Base-by-base conservation (phyloP, 805 yeast species). In the Teunomyces cretensis region DNA sequence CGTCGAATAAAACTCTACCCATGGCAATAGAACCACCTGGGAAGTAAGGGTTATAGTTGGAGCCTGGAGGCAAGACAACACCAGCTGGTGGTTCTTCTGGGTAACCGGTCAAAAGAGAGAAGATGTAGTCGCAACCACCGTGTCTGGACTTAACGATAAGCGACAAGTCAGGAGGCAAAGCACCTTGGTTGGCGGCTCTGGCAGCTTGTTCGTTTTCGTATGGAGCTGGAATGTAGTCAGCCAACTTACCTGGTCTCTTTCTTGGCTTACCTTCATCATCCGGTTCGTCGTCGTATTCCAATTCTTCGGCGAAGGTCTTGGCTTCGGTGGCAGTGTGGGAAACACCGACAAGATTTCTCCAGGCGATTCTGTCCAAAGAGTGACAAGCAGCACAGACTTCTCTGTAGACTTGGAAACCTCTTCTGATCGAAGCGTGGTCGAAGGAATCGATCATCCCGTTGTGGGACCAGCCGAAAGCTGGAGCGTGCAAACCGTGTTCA, bases 341-440 rank as follows among this genome's bases (percentile, higher is more conserved):
- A 35, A 94, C 99, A 70, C 95, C 99, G 55, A 94, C 97, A 62
- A 94, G 74, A 61, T 91, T 86, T 82, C 99, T 89, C 99, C 99
- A 94, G 36, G 98, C 96, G 56, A 94, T 86, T 78, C 96, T 83
- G 68, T 91, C 92, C 61, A 94, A 75, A 30, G 99, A 92, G 75
- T 94, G 99, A 74, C 99, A 94, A 45, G 98, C 94, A 50, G 99
- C 96, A 80, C 99, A 94, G 44, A 94, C 99, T 75, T 94, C 99
- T 72, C 90, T 85, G 80, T 94, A 94, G 50, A 94, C 99, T 70
- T 89, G 97, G 84, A 86, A 94, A 59, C 99, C 99, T 81, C 99
- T 90, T 80, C 99, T 88, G 64, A 94, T 88, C 45, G 96, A 84
- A 48, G 89, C 90, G 72, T 91, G 97, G 76, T 91, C 97, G 57